Evolutionary conservation across 2,329 filamentous ascomycete species (phyloP), one percentile per base, ranked within the genome.

Genomic region (Stagonosporopsis tanaceti): DNA sequence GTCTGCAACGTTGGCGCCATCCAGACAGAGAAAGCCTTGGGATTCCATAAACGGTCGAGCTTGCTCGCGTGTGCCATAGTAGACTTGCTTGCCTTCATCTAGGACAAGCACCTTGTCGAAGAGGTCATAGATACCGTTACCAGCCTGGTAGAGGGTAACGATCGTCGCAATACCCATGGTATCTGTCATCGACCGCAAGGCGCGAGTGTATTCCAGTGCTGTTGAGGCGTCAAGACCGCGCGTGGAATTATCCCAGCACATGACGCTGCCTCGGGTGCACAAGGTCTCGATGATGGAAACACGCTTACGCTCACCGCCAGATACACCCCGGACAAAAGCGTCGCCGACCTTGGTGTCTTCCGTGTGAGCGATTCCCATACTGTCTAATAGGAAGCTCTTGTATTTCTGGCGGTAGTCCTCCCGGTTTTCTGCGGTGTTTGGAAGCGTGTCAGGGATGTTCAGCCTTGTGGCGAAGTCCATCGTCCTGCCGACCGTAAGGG

Each of bases 81-180:
- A 94, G 59, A 93, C 91, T 70, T 93, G 85, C 0, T 88, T 84
- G 4, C 91, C 91, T 67, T 92, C 88, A 65, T 93, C 91, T 0
- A 93, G 78, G 0, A 94, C 87, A 0, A 88, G 81, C 0, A 86
- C 85, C 69, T 92, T 92, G 76, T 93, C 89, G 66, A 93, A 93
- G 4, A 67, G 59, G 48, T 87, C 82, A 65, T 87, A 88, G 39
- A 87, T 78, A 1, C 74, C 74, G 50, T 81, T 77, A 35, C 72
- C 72, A 11, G 79, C 78, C 56, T 81, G 79, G 62, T 88, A 88
- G 17, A 87, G 81, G 0, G 85, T 84, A 15, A 87, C 82, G 17
- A 81, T 79, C 46, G 82, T 81, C 4, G 82, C 78, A 5, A 77
- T 77, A 12, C 82, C 80, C 22, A 77, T 75, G 14, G 84, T 69